Conservation (phyloP, 1,284 basidiomycete genomes). For the Golubevia pallescens region DNA sequence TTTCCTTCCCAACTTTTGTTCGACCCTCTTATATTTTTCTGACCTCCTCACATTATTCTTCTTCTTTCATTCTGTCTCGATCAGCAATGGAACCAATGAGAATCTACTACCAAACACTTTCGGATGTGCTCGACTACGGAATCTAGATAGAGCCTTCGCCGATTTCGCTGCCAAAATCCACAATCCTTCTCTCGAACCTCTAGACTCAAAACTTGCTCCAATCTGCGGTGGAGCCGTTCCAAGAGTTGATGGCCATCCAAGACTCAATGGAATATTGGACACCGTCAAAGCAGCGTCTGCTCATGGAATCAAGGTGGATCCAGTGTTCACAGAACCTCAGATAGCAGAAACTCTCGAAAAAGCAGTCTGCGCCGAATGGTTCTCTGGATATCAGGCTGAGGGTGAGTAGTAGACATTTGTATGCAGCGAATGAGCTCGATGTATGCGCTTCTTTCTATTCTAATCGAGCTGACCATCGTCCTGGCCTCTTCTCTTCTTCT, state of each 20-base stretch:
- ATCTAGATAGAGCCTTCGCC: slow-evolving; percentile 36
- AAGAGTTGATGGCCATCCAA: slow-evolving; percentile 76
- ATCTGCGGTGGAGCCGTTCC: slow-evolving; percentile 75
- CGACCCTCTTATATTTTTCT: neutral
- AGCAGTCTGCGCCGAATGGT: slow-evolving; percentile 80
- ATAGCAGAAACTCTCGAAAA: slow-evolving; percentile 69
- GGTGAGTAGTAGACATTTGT: neutral
- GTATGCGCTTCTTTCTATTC: too few species aligned
- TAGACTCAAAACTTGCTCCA: slow-evolving; percentile 74
- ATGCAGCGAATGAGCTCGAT: too few species aligned
- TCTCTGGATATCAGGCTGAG: slow-evolving; percentile 68
- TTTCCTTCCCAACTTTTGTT: neutral
- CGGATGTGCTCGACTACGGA: slow-evolving; percentile 71
- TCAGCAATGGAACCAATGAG: slow-evolving; percentile 70
- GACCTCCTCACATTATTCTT: neutral
- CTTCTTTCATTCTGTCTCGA: slow-evolving; percentile 24
- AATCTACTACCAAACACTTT: slow-evolving; percentile 75
- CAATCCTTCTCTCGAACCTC: slow-evolving; percentile 72
- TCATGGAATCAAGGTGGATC: slow-evolving; percentile 69
- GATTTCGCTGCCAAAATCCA: slow-evolving; percentile 68
- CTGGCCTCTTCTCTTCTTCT: neutral
- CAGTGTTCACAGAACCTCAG: slow-evolving; percentile 19
- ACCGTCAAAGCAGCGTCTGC: slow-evolving; percentile 71
- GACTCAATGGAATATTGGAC: slow-evolving; percentile 80
- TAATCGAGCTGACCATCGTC: neutral